Percentiles rank a stretch among this genome's conserved stretches.
Evolutionary conservation across 1,139 yeast species (phyloP).

Genomic region (Cylindricascospora bacillispora): DNA sequence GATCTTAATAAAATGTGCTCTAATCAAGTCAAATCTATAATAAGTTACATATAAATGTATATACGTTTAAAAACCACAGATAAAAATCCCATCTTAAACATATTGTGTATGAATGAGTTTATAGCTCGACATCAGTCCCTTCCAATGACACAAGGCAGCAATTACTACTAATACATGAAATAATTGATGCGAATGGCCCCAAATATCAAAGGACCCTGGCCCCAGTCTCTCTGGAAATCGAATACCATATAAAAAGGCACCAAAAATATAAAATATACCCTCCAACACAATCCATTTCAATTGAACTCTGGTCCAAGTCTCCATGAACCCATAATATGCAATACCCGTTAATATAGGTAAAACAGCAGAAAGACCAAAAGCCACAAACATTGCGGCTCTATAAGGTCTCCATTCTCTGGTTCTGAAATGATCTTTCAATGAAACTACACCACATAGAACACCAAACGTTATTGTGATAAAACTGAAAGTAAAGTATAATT

Average conservation of each 20-base stretch:
- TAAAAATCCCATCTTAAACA: too few species aligned
- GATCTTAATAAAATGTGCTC: too few species aligned
- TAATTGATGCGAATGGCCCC: slow-evolving; percentile 82
- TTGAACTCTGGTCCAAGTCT: slow-evolving; percentile 40
- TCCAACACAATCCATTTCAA: slow-evolving; percentile 53
- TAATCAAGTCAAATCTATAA: too few species aligned
- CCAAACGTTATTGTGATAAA: slow-evolving; percentile 45
- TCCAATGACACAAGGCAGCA: slow-evolving; percentile 70
- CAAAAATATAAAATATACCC: slow-evolving; percentile 61
- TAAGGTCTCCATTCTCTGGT: slow-evolving; percentile 61
- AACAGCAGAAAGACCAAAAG: slow-evolving; percentile 69
- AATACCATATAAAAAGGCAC: slow-evolving; percentile 68
- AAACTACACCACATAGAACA: slow-evolving; percentile 45
- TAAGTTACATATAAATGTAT: too few species aligned
- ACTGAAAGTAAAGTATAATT: slow-evolving; percentile 33
- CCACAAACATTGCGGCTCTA: slow-evolving; percentile 66
- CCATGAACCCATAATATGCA: slow-evolving; percentile 30
- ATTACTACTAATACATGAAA: slow-evolving; percentile 73
- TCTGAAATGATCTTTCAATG: slow-evolving; percentile 54
- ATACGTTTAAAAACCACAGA: too few species aligned
- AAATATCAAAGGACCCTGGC: slow-evolving; percentile 58
- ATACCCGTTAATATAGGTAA: slow-evolving; percentile 53
- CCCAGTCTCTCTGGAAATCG: slow-evolving; percentile 63
- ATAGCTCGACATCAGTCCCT: slow-evolving; percentile 51
- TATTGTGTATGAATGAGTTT: slow-evolving; percentile 36